Base-by-base conservation (phyloP, 192 early-diverging fungal genomes). In the Linnemannia schmuckeri region DNA sequence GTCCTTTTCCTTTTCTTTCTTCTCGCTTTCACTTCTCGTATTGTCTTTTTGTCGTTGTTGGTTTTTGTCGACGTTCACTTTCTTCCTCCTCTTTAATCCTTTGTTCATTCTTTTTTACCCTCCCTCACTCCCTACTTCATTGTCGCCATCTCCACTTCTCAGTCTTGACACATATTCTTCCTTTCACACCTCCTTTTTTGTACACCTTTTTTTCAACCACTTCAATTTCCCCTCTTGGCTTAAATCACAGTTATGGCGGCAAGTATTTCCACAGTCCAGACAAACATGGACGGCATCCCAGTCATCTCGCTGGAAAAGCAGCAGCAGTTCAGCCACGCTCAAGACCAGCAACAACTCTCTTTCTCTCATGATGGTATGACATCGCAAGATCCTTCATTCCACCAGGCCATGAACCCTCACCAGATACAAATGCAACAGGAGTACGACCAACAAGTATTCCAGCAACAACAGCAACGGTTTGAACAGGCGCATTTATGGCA, bases 391-490 rank as follows among this genome's bases (percentile, higher is more conserved):
- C 30, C 61, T 12, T 66, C 61, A 30, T 66, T 66, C 10, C 66
- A 54, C 4, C 40, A 40, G 55, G 12, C 54, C n/a, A 44, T 82
- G 68, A 55, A 77, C 20, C 24, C 35, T 33, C 76, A 83, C 4
- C 81, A 82, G 8, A 52, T 66, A n/a, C 76, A 74, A 41, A 57
- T 75, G 27, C 77, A 84, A 44, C 38, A 69, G 8, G 75, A 86
- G 46, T 70, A 68, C 41, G 74, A 80, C 35, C 74, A 86, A 17
- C 79, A 86, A 66, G 18, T 70, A 61, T 75, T 78, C 24, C 68
- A 79, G 41, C 72, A 84, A 10, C 72, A 84, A 20, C 74, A 82
- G 20, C 70, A 83, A 24, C 82, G 78, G 22, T 82, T 77, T 47
- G 74, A 77, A 17, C 71, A 82, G 33, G 52, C 37, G 5, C 82